These are phyloP conservation scores for Metschnikowia chrysomelidarum DNA, from an alignment of 805 yeast species.

Conservation along the genomic window DNA sequence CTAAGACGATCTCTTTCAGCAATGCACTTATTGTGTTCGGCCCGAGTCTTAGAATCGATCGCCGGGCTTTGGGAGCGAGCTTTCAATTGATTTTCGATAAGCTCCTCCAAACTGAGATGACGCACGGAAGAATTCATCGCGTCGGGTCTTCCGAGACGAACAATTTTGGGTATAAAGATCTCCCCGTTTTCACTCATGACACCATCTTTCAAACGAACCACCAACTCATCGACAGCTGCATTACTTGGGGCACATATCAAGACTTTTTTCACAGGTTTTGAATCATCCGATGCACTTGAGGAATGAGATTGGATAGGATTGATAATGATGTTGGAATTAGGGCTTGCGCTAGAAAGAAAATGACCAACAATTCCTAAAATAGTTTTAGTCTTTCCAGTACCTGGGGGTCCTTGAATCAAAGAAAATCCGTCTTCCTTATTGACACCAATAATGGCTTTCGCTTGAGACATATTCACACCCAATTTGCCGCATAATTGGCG, in stretches of 20 bases:
- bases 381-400: constrained; percentile 98
- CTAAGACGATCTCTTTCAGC: constrained; percentile 57
- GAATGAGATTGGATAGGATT: constrained; percentile 20
- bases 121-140: constrained; percentile 80
- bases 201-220: constrained; percentile 75
- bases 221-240: constrained; percentile 97
- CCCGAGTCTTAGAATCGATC: constrained; percentile 49
- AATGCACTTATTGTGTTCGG: constrained; percentile 50
- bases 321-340: constrained; percentile 17
- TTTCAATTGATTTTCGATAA: constrained; percentile 63
- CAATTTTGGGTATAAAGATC: constrained; percentile 59
- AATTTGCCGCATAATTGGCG: constrained; percentile 48
- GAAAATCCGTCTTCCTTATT: constrained; percentile 72
- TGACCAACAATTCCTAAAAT: constrained; percentile 89
- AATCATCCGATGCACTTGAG: constrained; percentile 32
- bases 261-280: constrained; percentile 48
- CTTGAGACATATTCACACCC: constrained; percentile 84
- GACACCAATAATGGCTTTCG: constrained; percentile 79
- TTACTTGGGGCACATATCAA: constrained; percentile 97
- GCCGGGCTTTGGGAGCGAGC: constrained; percentile 35
- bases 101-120: constrained; percentile 81
- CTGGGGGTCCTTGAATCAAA: constrained; percentile 97
- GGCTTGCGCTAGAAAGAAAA: constrained; percentile 44
- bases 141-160: constrained; percentile 87
- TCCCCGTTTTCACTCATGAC: constrained; percentile 56